Percentiles rank a stretch among this genome's conserved stretches.
Conservation (phyloP, 176 grass and related monocot species). For the Cenchrus purpureus region DNA sequence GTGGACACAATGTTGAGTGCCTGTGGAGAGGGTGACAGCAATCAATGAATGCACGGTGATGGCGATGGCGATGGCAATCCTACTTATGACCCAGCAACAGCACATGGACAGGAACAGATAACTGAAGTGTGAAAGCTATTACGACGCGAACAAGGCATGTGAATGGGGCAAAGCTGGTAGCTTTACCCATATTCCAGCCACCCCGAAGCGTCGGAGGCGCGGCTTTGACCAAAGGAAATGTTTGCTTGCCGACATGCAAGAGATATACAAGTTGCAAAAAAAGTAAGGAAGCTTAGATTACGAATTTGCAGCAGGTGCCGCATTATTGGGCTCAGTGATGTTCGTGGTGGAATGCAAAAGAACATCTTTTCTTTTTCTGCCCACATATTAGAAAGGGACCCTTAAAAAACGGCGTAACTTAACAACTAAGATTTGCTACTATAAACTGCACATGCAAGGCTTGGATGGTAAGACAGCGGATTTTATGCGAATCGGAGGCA, state of each 20-base stretch:
- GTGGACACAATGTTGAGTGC: not conserved
- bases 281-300: not conserved
- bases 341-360: not conserved
- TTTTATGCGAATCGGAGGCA: not conserved
- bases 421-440: not conserved
- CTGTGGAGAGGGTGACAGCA: not conserved
- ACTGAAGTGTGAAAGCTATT: not conserved
- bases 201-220: not conserved
- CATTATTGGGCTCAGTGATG: not conserved
- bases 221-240: not conserved
- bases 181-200: not conserved
- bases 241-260: constrained; percentile 15
- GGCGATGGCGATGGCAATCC: not conserved
- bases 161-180: not conserved
- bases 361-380: not conserved
- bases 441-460: not conserved
- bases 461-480: not conserved
- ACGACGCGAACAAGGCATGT: not conserved
- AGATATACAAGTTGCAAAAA: not conserved
- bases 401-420: not conserved
- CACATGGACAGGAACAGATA: constrained; percentile 34
- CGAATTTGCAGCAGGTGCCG: not conserved
- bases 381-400: not conserved
- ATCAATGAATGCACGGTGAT: not conserved
- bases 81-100: not conserved